These are phyloP conservation scores for Lentinula boryana DNA, from an alignment of 768 basidiomycete species.

Conservation along the genomic window DNA sequence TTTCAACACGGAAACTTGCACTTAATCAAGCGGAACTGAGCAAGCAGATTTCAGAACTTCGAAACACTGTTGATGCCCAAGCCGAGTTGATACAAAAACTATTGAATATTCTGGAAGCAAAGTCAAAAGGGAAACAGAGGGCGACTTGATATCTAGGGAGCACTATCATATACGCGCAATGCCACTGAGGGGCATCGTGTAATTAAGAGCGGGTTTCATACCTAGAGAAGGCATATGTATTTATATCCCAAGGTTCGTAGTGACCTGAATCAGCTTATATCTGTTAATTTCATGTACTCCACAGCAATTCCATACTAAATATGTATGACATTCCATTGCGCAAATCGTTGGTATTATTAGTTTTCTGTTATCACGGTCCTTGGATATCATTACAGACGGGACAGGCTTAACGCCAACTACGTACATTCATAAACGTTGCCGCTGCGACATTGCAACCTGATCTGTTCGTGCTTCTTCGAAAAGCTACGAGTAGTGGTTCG, in stretches of 20 bases:
- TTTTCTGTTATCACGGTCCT: too few relatives aligned
- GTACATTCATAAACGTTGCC: too few relatives aligned
- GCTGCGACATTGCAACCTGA: too few relatives aligned
- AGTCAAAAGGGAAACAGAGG: constrained; percentile 2
- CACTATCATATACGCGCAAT: background rate
- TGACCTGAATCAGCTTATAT: background rate
- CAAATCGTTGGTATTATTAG: too few relatives aligned
- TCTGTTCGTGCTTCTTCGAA: too few relatives aligned
- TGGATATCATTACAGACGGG: too few relatives aligned
- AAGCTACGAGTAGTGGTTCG: too few relatives aligned
- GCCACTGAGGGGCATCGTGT: too few relatives aligned
- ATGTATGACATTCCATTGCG: too few relatives aligned
- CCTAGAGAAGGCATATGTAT: background rate
- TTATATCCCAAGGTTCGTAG: background rate
- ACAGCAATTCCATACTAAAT: too few relatives aligned
- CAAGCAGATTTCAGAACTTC: constrained; percentile 56
- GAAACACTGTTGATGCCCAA: constrained; percentile 51
- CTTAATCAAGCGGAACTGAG: constrained; percentile 65
- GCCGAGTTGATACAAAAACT: constrained; percentile 41
- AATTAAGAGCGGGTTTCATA: too few relatives aligned
- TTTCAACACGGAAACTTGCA: constrained; percentile 55
- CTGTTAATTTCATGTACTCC: background rate
- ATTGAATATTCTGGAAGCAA: constrained; percentile 23
- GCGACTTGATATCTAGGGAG: background rate
- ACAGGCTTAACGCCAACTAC: too few relatives aligned